Evolutionary conservation across 164 flowering plant species (phyloP).

Genomic region (Tetracentron sinense): DNA sequence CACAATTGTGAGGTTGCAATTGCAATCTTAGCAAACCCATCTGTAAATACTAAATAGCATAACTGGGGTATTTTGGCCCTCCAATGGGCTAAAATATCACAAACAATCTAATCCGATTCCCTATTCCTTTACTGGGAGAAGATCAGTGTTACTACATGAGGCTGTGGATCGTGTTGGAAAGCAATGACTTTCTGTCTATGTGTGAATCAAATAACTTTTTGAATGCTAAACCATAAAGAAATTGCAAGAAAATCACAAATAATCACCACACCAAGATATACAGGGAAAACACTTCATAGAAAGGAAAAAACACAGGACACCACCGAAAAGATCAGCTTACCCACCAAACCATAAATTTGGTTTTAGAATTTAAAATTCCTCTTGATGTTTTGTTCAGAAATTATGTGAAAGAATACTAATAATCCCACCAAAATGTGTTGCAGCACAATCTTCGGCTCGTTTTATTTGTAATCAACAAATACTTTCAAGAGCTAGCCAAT

Average conservation of each 20-base stretch:
- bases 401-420: slow-evolving; percentile 13
- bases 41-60: background rate
- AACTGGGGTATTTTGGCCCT: background rate
- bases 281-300: too few species aligned
- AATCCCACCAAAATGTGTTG: slow-evolving; percentile 22
- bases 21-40: background rate
- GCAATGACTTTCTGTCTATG: too few species aligned
- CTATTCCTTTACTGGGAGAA: background rate
- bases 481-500: slow-evolving; percentile 76
- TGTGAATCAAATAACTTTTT: too few species aligned
- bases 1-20: background rate
- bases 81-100: background rate
- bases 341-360: too few species aligned
- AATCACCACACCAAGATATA: too few species aligned
- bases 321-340: background rate
- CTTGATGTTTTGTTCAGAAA: too few species aligned
- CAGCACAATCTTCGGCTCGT: slow-evolving; percentile 99
- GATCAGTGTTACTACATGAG: background rate
- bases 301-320: too few species aligned
- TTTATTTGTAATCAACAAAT: slow-evolving; percentile 79
- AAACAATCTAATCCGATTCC: too few species aligned
- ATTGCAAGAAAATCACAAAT: too few species aligned
- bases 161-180: too few species aligned
- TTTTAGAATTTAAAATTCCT: too few species aligned
- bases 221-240: too few species aligned